Evolutionary conservation across 2,329 filamentous ascomycete genomes (phyloP).

Genomic region (Penicillium sp.): DNA sequence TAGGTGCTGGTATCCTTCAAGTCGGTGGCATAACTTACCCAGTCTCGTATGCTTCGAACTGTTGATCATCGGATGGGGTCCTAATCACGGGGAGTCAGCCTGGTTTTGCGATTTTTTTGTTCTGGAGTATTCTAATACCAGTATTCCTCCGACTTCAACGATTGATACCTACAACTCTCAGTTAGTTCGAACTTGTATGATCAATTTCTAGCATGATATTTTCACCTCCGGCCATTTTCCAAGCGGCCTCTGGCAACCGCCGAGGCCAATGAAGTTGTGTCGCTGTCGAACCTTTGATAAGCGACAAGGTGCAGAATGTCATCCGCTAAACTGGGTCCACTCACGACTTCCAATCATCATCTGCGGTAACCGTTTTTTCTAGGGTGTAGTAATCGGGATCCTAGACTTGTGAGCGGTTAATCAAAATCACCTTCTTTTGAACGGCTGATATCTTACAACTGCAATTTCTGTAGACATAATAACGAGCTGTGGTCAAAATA

Average conservation of each 20-base stretch:
- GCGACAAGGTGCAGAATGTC: background rate
- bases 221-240: background rate
- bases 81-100: background rate
- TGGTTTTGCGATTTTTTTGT: background rate
- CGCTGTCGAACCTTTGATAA: background rate
- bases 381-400: background rate
- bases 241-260: background rate
- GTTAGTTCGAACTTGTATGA: background rate
- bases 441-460: background rate
- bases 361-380: background rate
- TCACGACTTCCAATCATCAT: slow-evolving; percentile 1
- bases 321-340: background rate
- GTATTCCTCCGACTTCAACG: background rate
- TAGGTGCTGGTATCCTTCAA: no score
- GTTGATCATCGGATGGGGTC: background rate
- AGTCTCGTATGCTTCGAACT: background rate
- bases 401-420: background rate
- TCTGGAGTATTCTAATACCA: background rate
- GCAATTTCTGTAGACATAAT: background rate
- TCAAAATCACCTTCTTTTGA: background rate
- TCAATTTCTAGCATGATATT: background rate
- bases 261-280: background rate
- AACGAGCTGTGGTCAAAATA: background rate
- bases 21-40: background rate
- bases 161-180: background rate